phyloP scores from a whole-genome alignment of 2,329 filamentous ascomycete genomes.

The Phialophora tarda region DNA sequence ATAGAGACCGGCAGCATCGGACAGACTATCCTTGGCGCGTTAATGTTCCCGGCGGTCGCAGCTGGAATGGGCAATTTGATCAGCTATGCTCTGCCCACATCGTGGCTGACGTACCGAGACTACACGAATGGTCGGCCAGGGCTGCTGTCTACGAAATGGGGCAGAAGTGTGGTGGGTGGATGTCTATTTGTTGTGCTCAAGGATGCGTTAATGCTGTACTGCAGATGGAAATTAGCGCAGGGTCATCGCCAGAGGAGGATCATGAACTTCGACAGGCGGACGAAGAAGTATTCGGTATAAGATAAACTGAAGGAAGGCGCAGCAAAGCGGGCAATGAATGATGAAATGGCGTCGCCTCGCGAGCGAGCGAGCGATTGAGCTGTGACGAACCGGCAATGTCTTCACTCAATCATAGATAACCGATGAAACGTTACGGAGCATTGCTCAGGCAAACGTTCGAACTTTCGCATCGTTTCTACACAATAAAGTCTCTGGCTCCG shows the following conservation, averaged over 20 bases:
- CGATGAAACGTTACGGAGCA: neutral
- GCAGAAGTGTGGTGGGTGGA: slow-evolving; percentile 84
- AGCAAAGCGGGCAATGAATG: neutral
- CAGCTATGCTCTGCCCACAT: slow-evolving; percentile 68
- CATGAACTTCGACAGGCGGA: slow-evolving; percentile 53
- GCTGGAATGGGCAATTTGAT: slow-evolving; percentile 78
- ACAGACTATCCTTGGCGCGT: slow-evolving; percentile 67
- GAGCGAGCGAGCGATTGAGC: neutral
- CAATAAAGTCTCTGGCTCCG: too few species aligned
- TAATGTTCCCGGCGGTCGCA: slow-evolving; percentile 83
- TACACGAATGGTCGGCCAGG: slow-evolving; percentile 59
- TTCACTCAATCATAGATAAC: slow-evolving; percentile 25
- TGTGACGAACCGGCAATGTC: slow-evolving; percentile 3
- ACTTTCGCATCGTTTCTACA: neutral
- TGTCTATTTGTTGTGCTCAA: slow-evolving; percentile 87
- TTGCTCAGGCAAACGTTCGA: neutral
- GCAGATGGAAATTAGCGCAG: slow-evolving; percentile 56
- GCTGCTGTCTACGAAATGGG: slow-evolving; percentile 83
- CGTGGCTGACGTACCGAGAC: slow-evolving; percentile 63
- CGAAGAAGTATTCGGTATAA: slow-evolving; percentile 44
- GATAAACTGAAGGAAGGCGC: neutral
- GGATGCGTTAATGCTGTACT: slow-evolving; percentile 67
- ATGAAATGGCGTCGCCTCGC: neutral
- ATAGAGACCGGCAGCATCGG: slow-evolving; percentile 62
- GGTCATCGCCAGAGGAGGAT: slow-evolving; percentile 54